Conservation (phyloP, 1,284 basidiomycete species). For the Malassezia slooffiae region DNA sequence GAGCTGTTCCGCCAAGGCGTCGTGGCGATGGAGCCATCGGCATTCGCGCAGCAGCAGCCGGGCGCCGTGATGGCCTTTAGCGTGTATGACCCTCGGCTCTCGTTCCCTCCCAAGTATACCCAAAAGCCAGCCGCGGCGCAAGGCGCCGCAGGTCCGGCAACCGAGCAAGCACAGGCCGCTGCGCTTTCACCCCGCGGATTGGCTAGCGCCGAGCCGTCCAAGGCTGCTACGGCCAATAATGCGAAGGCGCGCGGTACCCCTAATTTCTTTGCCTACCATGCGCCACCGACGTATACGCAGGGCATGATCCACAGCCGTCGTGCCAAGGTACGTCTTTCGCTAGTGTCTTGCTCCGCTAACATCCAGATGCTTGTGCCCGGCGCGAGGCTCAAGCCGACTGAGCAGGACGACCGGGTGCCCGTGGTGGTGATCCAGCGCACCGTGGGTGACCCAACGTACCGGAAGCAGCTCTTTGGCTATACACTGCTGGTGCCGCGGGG, state of each 20-base stretch:
- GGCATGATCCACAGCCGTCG: constrained; percentile 36
- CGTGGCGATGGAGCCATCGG: too few species aligned
- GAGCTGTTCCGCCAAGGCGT: too few species aligned
- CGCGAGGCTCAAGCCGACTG: background rate
- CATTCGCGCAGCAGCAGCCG: background rate
- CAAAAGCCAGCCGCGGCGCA: too few species aligned
- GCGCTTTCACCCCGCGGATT: too few species aligned
- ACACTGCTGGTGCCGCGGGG: constrained; percentile 39
- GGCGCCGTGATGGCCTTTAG: constrained; percentile 9
- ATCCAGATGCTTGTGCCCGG: constrained; percentile 2
- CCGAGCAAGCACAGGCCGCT: too few species aligned
- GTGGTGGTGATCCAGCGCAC: constrained; percentile 2
- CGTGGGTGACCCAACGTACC: background rate
- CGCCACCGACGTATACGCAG: constrained; percentile 25
- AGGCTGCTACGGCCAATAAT: background rate
- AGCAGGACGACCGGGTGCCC: constrained; percentile 3
- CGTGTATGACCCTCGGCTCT: constrained; percentile 37
- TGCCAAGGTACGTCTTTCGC: too few species aligned
- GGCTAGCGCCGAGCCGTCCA: too few species aligned
- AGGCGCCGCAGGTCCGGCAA: too few species aligned
- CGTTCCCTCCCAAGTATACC: constrained; percentile 30
- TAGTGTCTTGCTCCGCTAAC: background rate
- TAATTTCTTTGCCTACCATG: background rate
- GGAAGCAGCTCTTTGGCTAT: constrained; percentile 12
- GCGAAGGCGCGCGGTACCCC: background rate